Percentiles rank a stretch among this genome's conserved stretches.
Conservation (phyloP, 495 filamentous ascomycete species). For the Talaromyces stipitatus region DNA sequence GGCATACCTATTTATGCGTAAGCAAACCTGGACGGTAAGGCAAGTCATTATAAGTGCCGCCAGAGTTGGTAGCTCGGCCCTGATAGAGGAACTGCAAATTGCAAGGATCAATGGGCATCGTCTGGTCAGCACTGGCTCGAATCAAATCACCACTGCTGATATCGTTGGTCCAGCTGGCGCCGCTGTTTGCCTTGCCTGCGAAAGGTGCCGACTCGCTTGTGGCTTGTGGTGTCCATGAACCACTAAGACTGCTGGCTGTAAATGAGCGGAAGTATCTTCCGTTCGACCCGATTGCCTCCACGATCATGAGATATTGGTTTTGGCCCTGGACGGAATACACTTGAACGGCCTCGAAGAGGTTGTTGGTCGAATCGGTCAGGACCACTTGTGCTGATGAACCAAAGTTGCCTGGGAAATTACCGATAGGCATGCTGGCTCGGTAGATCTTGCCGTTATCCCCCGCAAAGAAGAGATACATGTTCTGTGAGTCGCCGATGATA, state of each 20-base stretch:
- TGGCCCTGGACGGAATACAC: conserved; percentile 52
- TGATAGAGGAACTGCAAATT: conserved; percentile 52
- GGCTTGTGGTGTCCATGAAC: conserved; percentile 48
- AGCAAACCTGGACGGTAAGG: conserved; percentile 49
- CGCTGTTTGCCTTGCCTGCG: conserved; percentile 49
- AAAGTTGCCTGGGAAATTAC: conserved; percentile 51
- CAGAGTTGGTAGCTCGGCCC: conserved; percentile 29
- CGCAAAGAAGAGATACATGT: conserved; percentile 59
- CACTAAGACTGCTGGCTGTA: conserved; percentile 44
- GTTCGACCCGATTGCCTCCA: conserved; percentile 50
- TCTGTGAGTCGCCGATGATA: conserved; percentile 46
- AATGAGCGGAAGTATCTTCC: conserved; percentile 61
- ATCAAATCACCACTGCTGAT: conserved; percentile 59
- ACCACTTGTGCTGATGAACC: conserved; percentile 38
- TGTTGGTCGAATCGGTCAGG: conserved; percentile 40
- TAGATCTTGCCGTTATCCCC: conserved; percentile 62
- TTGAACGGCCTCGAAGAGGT: conserved; percentile 57
- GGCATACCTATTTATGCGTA: conserved; percentile 20
- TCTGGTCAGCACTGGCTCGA: conserved; percentile 46
- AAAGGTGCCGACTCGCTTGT: conserved; percentile 45
- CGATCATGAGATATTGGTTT: conserved; percentile 52
- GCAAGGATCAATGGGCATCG: conserved; percentile 47
- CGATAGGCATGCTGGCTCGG: conserved; percentile 50
- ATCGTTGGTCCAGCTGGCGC: conserved; percentile 55
- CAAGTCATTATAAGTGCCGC: conserved; percentile 28